Evolutionary conservation across 352 stramenopile genomes (phyloP).

Genomic region (Phytophthora fragariaefolia): DNA sequence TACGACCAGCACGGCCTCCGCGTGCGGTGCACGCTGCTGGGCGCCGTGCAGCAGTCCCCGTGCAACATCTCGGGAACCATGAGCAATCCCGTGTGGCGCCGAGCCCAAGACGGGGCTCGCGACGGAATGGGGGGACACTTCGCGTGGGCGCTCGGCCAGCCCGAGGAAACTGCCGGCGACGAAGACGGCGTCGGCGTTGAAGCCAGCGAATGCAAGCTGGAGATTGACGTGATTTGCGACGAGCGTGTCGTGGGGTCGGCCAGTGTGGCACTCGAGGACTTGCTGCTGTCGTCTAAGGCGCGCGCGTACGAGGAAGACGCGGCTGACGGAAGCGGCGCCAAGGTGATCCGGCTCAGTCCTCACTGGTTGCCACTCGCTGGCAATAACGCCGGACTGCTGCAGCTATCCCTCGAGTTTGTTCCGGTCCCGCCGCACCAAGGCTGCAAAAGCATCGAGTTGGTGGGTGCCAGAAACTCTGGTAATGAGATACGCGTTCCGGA

Average conservation of each 20-base stretch:
- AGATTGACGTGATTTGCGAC: conserved; percentile 64
- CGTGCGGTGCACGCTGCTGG: conserved; percentile 50
- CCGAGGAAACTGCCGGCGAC: conserved; percentile 19
- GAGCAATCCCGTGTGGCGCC: conserved; percentile 53
- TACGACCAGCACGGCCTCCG: conserved; percentile 56
- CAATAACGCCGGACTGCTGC: conserved; percentile 47
- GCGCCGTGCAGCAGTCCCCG: conserved; percentile 50
- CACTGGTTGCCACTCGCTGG: conserved; percentile 58
- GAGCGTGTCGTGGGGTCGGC: conserved; percentile 51
- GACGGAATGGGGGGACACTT: conserved; percentile 56
- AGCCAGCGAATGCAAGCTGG: conserved; percentile 46
- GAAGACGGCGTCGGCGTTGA: conserved; percentile 14
- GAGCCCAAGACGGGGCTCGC: conserved; percentile 14
- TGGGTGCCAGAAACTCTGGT: conserved; percentile 13
- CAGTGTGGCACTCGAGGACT: conserved; percentile 41
- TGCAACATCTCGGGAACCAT: conserved; percentile 49
- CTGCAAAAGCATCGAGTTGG: not conserved
- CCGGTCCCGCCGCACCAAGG: conserved; percentile 25
- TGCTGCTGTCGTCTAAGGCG: conserved; percentile 37
- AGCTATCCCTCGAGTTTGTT: conserved; percentile 61
- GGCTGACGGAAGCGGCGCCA: conserved; percentile 8
- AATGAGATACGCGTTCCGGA: conserved; percentile 3
- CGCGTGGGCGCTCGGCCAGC: conserved; percentile 38
- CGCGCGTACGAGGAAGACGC: conserved; percentile 26
- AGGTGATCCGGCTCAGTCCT: conserved; percentile 28